A percentile compares a stretch with the other conserved stretches of the same genome.
Conservation (phyloP, 345 rosid species). For the Lumnitzera racemosa region DNA sequence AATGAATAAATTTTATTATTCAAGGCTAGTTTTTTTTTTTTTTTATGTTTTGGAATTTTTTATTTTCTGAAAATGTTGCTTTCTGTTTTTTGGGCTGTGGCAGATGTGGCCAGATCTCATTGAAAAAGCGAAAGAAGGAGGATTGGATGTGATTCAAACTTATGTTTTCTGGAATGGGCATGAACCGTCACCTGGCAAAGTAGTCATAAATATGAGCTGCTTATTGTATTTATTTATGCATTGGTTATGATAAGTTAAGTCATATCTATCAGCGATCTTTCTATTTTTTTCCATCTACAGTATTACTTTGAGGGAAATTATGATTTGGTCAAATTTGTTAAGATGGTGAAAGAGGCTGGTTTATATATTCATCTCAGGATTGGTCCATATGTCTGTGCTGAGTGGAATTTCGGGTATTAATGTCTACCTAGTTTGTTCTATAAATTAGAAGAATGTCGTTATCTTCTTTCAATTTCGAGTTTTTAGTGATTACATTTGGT, state of each 20-base stretch:
- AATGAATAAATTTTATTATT: no score
- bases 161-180: conserved; percentile 99
- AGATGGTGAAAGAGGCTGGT: conserved; percentile 74
- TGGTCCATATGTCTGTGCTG: conserved; percentile 99
- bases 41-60: no score
- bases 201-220: conserved; percentile 15
- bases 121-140: conserved; percentile 89
- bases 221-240: neutral
- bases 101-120: conserved; percentile 99
- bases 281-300: conserved; percentile 25
- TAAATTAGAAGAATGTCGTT: neutral
- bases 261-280: neutral
- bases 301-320: conserved; percentile 83
- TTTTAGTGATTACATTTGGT: conserved; percentile 5
- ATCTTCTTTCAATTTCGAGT: neutral
- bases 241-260: neutral
- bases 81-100: conserved; percentile 5
- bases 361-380: conserved; percentile 92
- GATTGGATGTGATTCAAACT: conserved; percentile 94
- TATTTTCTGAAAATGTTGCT: no score
- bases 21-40: no score
- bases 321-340: conserved; percentile 86
- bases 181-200: conserved; percentile 84
- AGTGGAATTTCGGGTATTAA: conserved; percentile 95
- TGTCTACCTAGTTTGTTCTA: neutral